phyloP scores from a whole-genome alignment of 1,284 basidiomycete species.

The Ceratobasidium sp. region DNA sequence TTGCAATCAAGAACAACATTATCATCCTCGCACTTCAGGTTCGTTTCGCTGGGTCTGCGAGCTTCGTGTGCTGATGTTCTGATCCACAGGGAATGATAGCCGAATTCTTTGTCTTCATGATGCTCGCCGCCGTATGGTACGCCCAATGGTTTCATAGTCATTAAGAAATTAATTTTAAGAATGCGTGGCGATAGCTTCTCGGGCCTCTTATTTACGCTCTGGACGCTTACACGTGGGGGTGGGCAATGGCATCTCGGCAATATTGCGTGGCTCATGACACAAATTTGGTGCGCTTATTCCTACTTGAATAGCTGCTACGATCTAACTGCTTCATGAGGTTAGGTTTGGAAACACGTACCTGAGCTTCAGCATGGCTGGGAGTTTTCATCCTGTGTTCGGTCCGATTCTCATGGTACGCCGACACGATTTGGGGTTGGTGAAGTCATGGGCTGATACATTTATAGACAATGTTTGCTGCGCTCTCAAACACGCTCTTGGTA shows the following conservation, averaged over 20 bases:
- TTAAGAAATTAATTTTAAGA: not conserved
- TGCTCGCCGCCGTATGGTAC: slow-evolving; percentile 76
- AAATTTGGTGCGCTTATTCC: slow-evolving; percentile 73
- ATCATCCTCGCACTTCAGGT: slow-evolving; percentile 66
- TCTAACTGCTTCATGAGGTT: not conserved
- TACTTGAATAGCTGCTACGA: slow-evolving; percentile 32
- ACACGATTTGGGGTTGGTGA: not conserved
- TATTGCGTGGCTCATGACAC: slow-evolving; percentile 69
- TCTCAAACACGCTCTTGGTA: slow-evolving; percentile 80
- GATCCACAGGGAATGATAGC: slow-evolving; percentile 59
- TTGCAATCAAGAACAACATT: slow-evolving; percentile 83
- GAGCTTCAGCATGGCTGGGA: slow-evolving; percentile 72
- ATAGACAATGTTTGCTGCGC: slow-evolving; percentile 72
- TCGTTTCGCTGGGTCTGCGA: not conserved
- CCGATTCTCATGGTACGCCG: slow-evolving; percentile 79
- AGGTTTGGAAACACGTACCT: slow-evolving; percentile 69
- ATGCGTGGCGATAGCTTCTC: slow-evolving; percentile 65
- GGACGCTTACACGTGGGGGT: slow-evolving; percentile 63
- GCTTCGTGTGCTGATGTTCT: not conserved
- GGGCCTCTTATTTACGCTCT: slow-evolving; percentile 84
- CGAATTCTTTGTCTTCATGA: slow-evolving; percentile 87
- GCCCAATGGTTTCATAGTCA: slow-evolving; percentile 34
- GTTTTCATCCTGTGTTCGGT: slow-evolving; percentile 85
- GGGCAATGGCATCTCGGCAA: slow-evolving; percentile 72
- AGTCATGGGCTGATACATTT: not conserved